These are phyloP conservation scores for Massariosphaeria phaeospora DNA, from an alignment of 495 filamentous ascomycete species.

Conservation along the genomic window DNA sequence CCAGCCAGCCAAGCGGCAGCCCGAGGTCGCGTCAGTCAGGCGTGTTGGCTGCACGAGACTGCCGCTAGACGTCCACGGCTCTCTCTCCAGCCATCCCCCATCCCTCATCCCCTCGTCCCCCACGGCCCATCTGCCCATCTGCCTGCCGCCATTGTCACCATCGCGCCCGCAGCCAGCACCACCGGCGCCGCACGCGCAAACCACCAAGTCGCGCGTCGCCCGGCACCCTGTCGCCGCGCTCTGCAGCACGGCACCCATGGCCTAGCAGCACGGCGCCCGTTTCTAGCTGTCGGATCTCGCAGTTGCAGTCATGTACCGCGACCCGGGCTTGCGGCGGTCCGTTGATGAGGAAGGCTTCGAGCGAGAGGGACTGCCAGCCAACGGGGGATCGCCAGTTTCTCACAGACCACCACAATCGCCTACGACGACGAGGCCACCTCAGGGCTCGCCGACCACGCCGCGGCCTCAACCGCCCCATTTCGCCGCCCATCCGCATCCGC, in stretches of 20 bases:
- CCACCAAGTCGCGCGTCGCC: not conserved
- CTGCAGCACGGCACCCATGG: not conserved
- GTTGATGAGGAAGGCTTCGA: conserved; percentile 33
- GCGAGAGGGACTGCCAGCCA: conserved; percentile 32
- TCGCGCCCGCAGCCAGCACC: not conserved
- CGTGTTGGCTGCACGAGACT: too few species aligned
- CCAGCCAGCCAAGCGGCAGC: too few species aligned
- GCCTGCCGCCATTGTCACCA: not conserved
- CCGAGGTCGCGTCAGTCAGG: too few species aligned
- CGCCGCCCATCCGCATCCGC: not conserved
- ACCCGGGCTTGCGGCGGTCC: conserved; percentile 30
- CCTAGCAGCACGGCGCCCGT: not conserved
- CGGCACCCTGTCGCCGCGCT: not conserved
- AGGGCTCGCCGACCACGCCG: too few species aligned
- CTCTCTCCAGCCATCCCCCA: not conserved
- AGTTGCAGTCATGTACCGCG: conserved; percentile 17
- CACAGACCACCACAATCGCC: too few species aligned
- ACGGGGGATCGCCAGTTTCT: conserved; percentile 23
- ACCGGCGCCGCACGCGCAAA: not conserved
- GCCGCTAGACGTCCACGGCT: too few species aligned
- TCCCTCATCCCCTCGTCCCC: too few species aligned
- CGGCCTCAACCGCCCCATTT: not conserved
- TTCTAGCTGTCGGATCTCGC: not conserved
- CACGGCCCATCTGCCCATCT: too few species aligned
- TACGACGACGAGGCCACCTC: too few species aligned